Base-by-base conservation (phyloP, 257 asterid genomes). In the Petunia axillaris region DNA sequence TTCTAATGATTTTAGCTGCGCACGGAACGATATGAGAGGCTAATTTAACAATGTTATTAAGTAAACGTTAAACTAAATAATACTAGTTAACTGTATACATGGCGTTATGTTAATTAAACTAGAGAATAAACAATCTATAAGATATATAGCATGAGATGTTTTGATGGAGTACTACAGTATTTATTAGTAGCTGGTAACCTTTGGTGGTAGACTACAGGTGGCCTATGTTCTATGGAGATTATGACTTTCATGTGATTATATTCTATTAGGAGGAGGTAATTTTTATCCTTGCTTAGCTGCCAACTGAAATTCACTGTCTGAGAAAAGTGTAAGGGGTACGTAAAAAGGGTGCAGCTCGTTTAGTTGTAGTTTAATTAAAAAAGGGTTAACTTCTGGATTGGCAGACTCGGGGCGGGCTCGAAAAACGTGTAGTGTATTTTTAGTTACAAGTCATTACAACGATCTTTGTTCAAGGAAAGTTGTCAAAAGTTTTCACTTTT, bases 401-500 rank as follows among this genome's bases (percentile, higher is more conserved):
- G 53, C 64, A 50, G 55, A 53, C 6, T 41, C 5, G 40, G 65
- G 75, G 15, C 16, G 83, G 48, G 80, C 76, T 50, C 59, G 36
- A 44, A 43, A 43, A 68, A 43, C 60, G 57, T 25, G 25, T 68
- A 44, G 4, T 13, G 52, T 8, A 35, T 44, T 71, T 80, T 39
- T 40, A n/a, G 74, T 68, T n/a, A 25, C 25, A 25, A 25, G 25
- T 25, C 25, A 58, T 11, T 66, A 11, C 37, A 40, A 16, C 5
- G 70, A 37, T 48, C 3, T 64, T 39, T 64, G 40, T 3, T 64
- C 73, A 66, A 38, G 4, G 37, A 64, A 64, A 64, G 71, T 48
- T 64, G 73, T 13, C 50, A 64, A 16, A 25, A 50, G 55, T 50
- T 50, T 50, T 50, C 55, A 65, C 52, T 66, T 66, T 25, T 41